These are phyloP conservation scores for Tanacetum coccineum DNA, from an alignment of 129 eudicot genomes.

Conservation along the genomic window DNA sequence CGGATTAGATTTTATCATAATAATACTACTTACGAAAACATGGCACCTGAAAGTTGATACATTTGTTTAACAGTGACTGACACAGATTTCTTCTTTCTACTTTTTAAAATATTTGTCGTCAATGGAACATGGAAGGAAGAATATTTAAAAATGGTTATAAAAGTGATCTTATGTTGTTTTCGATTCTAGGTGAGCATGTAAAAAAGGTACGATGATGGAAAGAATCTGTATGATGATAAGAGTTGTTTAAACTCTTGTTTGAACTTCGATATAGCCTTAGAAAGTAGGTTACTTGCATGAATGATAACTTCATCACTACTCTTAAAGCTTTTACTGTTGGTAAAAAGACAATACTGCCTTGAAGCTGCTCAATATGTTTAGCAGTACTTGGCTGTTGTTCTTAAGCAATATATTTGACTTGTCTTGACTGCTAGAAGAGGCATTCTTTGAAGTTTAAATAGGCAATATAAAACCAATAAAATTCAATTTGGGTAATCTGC, in stretches of 20 bases:
- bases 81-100: no score
- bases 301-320: slow-evolving; percentile 88
- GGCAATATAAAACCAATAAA: no score
- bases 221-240: slow-evolving; percentile 74
- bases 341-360: slow-evolving; percentile 70
- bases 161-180: no score
- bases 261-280: slow-evolving; percentile 85
- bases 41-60: no score
- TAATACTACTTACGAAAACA: no score
- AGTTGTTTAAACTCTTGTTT: slow-evolving; percentile 93
- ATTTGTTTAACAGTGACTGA: no score
- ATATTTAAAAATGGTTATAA: no score
- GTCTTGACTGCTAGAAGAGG: neutral
- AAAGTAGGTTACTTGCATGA: slow-evolving; percentile 78
- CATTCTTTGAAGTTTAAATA: neutral
- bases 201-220: slow-evolving; percentile 1
- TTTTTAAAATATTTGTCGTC: no score
- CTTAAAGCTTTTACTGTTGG: slow-evolving; percentile 81
- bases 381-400: neutral
- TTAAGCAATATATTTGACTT: neutral
- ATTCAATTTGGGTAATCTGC: slow-evolving; percentile 1
- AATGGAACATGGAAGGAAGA: no score
- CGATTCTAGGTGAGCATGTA: no score
- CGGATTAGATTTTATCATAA: no score
- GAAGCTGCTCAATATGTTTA: slow-evolving; percentile 55